Evolutionary conservation across 768 basidiomycete species (phyloP).

Genomic region (Solioccasus polychromus): DNA sequence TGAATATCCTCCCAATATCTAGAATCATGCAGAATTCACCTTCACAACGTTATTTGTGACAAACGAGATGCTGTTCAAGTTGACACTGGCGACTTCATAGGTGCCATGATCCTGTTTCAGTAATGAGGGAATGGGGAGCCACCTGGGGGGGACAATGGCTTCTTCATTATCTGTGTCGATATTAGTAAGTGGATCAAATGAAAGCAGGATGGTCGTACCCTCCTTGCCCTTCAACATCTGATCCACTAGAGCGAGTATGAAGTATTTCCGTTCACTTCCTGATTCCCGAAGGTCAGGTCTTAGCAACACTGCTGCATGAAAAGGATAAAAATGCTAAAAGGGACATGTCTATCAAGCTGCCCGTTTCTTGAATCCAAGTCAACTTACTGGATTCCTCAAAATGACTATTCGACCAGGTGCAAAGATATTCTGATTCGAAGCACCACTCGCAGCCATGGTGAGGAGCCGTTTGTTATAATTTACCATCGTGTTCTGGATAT

Average conservation of each 20-base stretch:
- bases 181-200: neutral
- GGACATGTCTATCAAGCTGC: neutral
- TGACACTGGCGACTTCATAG: conserved; percentile 67
- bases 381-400: conserved; percentile 72
- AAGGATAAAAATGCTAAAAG: conserved; percentile 68
- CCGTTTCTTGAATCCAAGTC: neutral
- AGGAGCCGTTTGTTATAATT: conserved; percentile 62
- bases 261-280: conserved; percentile 55
- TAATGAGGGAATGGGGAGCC: conserved; percentile 61
- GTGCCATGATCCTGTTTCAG: conserved; percentile 48
- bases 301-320: conserved; percentile 69
- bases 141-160: conserved; percentile 64
- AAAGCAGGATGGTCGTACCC: conserved; percentile 37
- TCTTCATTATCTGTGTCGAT: conserved; percentile 50
- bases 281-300: conserved; percentile 56
- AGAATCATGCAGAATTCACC: conserved; percentile 57
- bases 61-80: conserved; percentile 70
- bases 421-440: conserved; percentile 67
- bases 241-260: conserved; percentile 70
- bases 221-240: conserved; percentile 53
- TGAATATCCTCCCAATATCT: neutral
- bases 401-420: conserved; percentile 77
- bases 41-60: conserved; percentile 72
- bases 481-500: conserved; percentile 60
- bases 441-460: conserved; percentile 52